Evolutionary conservation across 495 filamentous ascomycete genomes (phyloP), one percentile per base, ranked within the genome.

Genomic region (Tuber melanosporum): DNA sequence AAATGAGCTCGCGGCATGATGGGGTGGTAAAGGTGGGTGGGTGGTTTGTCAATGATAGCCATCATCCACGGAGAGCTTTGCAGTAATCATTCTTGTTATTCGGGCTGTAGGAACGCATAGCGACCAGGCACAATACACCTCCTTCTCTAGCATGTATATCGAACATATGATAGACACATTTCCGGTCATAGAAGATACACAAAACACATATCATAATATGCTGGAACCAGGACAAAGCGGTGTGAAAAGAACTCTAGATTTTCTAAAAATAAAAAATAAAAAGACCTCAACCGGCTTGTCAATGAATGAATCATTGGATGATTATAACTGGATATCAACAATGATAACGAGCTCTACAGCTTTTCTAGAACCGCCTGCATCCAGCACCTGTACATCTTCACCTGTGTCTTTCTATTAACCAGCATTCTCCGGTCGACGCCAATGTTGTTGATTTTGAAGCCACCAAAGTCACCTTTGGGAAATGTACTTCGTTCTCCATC

Each of bases 311-410:
- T 20, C 19, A 19, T 62, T 0, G 71, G 26, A 57, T 42, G 71
- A 20, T 8, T 45, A 73, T 6, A 66, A 6, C 26, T 32, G 17
- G 12, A 26, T 66, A 20, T 22, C 17, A n/a, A 10, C n/a, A 1
- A 15, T 9, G 22, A 42, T 32, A 44, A 19, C 39, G 36, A 66
- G 26, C 44, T n/a, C 79, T 85, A 87, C 83, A 89, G 88, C 85
- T 98, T 99, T 76, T 85, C 87, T 84, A 98, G 97, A 19, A 91
- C 90, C 36, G 92, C 96, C 84, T 99, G 95, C 84, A 98, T 91
- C 95, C 95, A 94, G 86, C 94, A 97, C 69, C 95, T 91, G 85
- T 98, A 98, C 95, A 99, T 99, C 86, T 98, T 98, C 14, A 98
- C 85, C 84, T 93, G 91, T 79, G 89, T 90, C 75, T 92, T 91